A percentile compares a stretch with the other conserved stretches of the same genome.
Conservation (phyloP, 2,329 filamentous ascomycete genomes). For the Bisporella sp. region DNA sequence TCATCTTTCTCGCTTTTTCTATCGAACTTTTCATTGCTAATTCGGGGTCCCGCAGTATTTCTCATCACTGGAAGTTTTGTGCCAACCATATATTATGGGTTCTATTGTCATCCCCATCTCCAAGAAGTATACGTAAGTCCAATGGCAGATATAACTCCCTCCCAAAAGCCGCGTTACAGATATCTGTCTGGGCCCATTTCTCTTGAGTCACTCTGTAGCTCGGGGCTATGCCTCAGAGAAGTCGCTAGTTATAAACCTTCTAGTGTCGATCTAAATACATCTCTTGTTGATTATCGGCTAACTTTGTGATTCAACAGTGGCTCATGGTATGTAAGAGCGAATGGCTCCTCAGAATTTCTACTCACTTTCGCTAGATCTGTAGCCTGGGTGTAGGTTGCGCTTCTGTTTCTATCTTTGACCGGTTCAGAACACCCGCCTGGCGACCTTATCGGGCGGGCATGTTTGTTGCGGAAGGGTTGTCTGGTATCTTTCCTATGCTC, state of each 20-base stretch:
- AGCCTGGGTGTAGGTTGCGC: slow-evolving; percentile 71
- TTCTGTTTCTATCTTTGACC: slow-evolving; percentile 69
- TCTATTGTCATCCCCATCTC: slow-evolving; percentile 61
- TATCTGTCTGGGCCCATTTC: neutral
- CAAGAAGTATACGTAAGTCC: slow-evolving; percentile 55
- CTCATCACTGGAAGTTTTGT: slow-evolving; percentile 90
- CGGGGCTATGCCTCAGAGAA: neutral
- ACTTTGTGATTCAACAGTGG: no score
- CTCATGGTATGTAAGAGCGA: no score
- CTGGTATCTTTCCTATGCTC: slow-evolving; percentile 73
- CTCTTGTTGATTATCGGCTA: no score
- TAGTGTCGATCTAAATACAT: no score
- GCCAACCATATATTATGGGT: slow-evolving; percentile 81
- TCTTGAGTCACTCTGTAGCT: neutral
- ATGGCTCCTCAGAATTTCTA: no score
- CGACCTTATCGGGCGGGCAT: slow-evolving; percentile 80
- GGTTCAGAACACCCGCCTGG: slow-evolving; percentile 77
- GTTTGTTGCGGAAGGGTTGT: slow-evolving; percentile 83
- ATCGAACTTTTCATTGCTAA: no score
- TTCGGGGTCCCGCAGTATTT: slow-evolving; percentile 41
- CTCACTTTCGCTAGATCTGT: slow-evolving; percentile 53
- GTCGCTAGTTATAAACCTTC: neutral
- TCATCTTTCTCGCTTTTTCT: no score
- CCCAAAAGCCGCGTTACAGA: neutral
- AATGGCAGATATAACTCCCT: no score